Base-by-base conservation (phyloP, 2,329 filamentous ascomycete species). In the Fusarium lyarnte region DNA sequence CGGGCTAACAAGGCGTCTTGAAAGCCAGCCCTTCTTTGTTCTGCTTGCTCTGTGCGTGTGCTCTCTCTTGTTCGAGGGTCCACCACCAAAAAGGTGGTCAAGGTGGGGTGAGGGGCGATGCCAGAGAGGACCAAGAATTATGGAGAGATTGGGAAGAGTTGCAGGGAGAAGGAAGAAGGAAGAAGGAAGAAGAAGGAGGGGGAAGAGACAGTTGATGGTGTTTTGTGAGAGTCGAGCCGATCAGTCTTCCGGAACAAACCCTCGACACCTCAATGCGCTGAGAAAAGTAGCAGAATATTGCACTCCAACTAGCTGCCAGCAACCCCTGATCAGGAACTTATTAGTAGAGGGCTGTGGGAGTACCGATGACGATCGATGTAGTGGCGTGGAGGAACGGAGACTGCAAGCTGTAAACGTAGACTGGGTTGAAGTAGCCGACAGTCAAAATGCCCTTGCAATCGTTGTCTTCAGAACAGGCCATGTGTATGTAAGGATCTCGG, bases 291-390 rank as follows among this genome's bases (percentile, higher is more conserved):
- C 31, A 25, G 47, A 35, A n/a, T 36, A 63, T 45, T 39, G 41
- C 46, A 49, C 57, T 55, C 43, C 35, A 69, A 38, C 45, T 43
- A 70, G 58, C 70, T 43, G 51, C 63, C 58, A 60, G 67, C 42
- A 64, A 49, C 46, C 58, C 70, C 58, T 51, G 73, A 72, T 68
- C 47, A 67, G 65, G 52, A 58, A 45, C 52, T 52, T 52, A 17
- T 52, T 52, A 52, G 49, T 38, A 62, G 61, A 33, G 53, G 45
- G 46, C 17, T 58, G 58, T 70, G 65, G 73, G 73, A 77, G 55
- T 77, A 67, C 72, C 60, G 74, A 77, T 72, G 73, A 77, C 70
- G 75, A 77, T 76, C 72, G 65, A 74, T 76, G 72, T 62, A 65
- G 74, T 75, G 72, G 73, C 66, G 75, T 77, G 75, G 75, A 66